phyloP scores from a whole-genome alignment of 2,329 filamentous ascomycete species.

The Aureobasidium vineae region DNA sequence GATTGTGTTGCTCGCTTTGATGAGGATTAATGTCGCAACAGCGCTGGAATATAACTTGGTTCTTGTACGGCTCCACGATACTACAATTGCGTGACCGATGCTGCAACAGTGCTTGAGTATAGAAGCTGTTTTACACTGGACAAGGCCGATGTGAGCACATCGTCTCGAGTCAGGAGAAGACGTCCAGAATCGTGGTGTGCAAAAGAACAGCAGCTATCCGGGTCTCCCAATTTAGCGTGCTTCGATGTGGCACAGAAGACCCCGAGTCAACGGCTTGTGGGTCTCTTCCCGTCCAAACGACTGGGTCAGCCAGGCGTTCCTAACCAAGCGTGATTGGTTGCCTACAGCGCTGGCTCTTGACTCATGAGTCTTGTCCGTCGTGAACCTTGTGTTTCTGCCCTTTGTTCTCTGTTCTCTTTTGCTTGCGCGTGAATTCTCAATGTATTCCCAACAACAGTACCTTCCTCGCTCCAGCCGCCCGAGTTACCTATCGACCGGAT shows the following conservation, averaged over 20 bases:
- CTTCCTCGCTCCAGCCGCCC: too few relatives aligned
- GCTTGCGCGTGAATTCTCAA: neutral
- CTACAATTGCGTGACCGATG: too few relatives aligned
- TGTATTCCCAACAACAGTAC: neutral
- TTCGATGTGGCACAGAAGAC: neutral
- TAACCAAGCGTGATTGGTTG: neutral
- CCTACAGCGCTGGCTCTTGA: neutral
- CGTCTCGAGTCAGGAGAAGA: constrained; percentile 4
- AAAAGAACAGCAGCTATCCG: neutral
- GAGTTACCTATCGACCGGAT: neutral
- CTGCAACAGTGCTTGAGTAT: too few relatives aligned
- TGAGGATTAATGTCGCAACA: neutral
- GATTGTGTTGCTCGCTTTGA: constrained; percentile 3
- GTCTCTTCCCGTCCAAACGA: constrained; percentile 10
- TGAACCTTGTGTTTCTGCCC: neutral
- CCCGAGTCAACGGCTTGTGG: neutral
- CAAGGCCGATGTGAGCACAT: neutral
- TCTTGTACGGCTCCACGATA: neutral
- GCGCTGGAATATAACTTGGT: neutral
- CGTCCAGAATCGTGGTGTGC: constrained; percentile 5
- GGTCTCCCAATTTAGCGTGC: neutral
- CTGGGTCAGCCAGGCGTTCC: neutral
- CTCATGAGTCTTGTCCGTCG: neutral
- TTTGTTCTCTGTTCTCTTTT: neutral
- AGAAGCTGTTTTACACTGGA: neutral